A percentile compares a stretch with the other conserved stretches of the same genome.
These are phyloP conservation scores for Globisporangium radiosum DNA, from an alignment of 352 stramenopile species.

Conservation along the genomic window DNA sequence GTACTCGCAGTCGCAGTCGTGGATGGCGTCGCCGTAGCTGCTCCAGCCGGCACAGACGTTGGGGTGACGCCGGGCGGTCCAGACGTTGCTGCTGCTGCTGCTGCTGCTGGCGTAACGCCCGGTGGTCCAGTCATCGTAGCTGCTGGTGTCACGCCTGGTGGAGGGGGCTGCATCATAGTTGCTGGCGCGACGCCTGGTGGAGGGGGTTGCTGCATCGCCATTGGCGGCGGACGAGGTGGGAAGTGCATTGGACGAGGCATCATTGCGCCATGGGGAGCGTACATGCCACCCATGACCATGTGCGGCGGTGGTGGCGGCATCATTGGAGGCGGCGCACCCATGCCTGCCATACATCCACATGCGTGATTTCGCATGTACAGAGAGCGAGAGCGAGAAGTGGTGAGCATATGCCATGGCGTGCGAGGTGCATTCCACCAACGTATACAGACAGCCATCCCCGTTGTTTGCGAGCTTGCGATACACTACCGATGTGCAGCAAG, in stretches of 20 bases:
- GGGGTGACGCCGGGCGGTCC: not conserved
- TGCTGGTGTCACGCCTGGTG: not conserved
- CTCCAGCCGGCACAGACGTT: not conserved
- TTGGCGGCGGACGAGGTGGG: not conserved
- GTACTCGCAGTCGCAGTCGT: too few relatives aligned
- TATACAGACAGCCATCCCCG: not conserved
- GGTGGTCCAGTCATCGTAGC: not conserved
- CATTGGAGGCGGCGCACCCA: not conserved
- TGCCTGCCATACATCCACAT: not conserved
- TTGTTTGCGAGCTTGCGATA: not conserved
- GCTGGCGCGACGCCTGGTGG: slow-evolving; percentile 1
- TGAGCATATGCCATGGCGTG: not conserved
- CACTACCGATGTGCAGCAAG: not conserved
- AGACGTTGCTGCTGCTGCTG: not conserved
- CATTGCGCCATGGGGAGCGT: not conserved
- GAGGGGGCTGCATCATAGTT: not conserved
- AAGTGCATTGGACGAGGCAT: slow-evolving; percentile 1
- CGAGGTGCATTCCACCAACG: too few relatives aligned
- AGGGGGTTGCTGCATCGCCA: not conserved
- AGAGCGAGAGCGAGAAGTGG: not conserved
- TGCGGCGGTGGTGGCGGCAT: slow-evolving; percentile 4
- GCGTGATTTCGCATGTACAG: not conserved
- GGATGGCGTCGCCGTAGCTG: slow-evolving; percentile 3
- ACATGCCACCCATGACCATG: not conserved
- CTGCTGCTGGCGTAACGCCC: not conserved